Evolutionary conservation across 2,329 filamentous ascomycete species (phyloP).

Genomic region (Fusarium setosum): DNA sequence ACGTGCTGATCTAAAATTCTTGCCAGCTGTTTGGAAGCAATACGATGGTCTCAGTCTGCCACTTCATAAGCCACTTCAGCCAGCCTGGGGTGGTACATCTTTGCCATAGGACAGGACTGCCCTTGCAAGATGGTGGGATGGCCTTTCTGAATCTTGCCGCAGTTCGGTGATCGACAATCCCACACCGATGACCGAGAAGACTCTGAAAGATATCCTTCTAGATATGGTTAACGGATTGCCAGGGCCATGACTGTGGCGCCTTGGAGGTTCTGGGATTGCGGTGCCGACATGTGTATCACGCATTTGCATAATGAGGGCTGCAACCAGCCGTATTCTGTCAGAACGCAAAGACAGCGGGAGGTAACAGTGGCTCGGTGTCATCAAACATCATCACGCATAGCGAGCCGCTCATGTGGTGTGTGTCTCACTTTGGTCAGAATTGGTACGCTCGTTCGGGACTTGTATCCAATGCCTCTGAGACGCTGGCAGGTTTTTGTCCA

Average conservation of each 20-base stretch:
- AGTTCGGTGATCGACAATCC: slow-evolving; percentile 26
- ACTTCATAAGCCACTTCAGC: neutral
- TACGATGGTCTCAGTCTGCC: neutral
- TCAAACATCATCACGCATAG: slow-evolving; percentile 23
- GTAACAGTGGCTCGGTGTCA: slow-evolving; percentile 5
- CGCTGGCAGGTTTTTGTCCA: slow-evolving; percentile 2
- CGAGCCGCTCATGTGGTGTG: slow-evolving; percentile 18
- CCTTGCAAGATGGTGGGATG: neutral
- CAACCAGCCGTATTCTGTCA: neutral
- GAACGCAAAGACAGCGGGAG: neutral
- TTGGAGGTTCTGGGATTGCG: neutral
- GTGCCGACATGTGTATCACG: slow-evolving; percentile 3
- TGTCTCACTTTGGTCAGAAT: slow-evolving; percentile 14
- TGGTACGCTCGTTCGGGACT: neutral
- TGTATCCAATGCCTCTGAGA: neutral
- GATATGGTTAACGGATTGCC: neutral
- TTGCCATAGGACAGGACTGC: neutral
- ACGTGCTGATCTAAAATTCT: neutral
- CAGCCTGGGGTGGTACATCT: neutral
- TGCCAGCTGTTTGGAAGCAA: neutral
- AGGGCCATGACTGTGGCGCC: neutral
- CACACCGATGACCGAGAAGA: slow-evolving; percentile 1
- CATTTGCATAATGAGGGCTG: slow-evolving; percentile 5
- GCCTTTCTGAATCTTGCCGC: slow-evolving; percentile 19
- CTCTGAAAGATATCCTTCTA: neutral